Conservation (phyloP, 768 basidiomycete genomes). For the Leccinum broughii region DNA sequence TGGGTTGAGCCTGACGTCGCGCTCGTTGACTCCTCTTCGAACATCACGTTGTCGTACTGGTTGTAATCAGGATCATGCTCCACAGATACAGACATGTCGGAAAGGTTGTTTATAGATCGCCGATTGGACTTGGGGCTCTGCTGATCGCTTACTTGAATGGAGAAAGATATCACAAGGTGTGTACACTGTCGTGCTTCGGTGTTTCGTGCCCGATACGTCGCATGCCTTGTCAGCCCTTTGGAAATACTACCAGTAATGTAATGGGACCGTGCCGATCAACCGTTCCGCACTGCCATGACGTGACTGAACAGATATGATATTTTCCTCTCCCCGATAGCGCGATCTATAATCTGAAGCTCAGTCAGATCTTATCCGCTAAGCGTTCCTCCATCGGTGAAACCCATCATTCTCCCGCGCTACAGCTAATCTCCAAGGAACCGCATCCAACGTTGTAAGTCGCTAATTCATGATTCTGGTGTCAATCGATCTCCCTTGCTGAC, state of each 20-base stretch:
- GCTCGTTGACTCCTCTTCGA: slow-evolving; percentile 2
- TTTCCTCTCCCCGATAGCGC: too few species aligned
- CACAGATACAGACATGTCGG: not conserved
- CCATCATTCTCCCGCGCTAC: slow-evolving; percentile 17
- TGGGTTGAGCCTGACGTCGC: slow-evolving; percentile 7
- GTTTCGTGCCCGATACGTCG: not conserved
- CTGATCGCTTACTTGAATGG: too few species aligned
- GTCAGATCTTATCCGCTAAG: not conserved
- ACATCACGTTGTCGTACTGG: not conserved
- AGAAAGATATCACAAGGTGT: too few species aligned
- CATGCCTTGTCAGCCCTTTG: not conserved
- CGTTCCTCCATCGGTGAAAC: not conserved
- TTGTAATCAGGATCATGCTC: not conserved
- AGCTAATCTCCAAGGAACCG: slow-evolving; percentile 40
- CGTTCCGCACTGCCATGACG: too few species aligned
- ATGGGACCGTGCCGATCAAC: too few species aligned
- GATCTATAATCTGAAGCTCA: too few species aligned
- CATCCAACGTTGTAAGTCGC: slow-evolving; percentile 40
- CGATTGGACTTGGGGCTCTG: too few species aligned
- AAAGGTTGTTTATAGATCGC: not conserved
- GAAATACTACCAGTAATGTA: too few species aligned
- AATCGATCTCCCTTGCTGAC: not conserved
- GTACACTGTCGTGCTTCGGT: not conserved
- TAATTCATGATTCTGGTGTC: slow-evolving; percentile 10
- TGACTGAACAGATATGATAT: too few species aligned